Evolutionary conservation across 805 yeast species (phyloP), one percentile per base, ranked within the genome.

Genomic region (Myxozyma nipponensis): DNA sequence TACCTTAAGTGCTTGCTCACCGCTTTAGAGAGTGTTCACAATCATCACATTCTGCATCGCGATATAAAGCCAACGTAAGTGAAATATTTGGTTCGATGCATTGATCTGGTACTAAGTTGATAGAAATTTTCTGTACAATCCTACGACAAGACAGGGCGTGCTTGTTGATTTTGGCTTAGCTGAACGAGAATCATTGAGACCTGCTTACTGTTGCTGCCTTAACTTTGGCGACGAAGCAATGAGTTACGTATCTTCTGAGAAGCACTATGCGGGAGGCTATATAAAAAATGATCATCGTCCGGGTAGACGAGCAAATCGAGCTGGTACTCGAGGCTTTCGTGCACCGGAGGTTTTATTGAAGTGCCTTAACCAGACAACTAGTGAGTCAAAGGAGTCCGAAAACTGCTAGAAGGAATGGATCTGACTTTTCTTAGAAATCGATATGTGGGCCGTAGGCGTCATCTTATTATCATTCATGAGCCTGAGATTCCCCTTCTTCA

Each of bases 251-350:
- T 50, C 61, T 39, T 58, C 66, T 18, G 62, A 62, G 36, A 59
- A 57, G 17, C 58, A 50, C 68, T 42, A 64, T 3, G 76, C 75
- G 10, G 73, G 76, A 67, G 91, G 96, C 1, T 88, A 86, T 63
- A 84, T 89, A 7, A 88, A 87, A 64, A 86, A 86, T 61, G 98
- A 93, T 69, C 79, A 79, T 44, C 75, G 60, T 32, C 85, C 95
- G 0, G 86, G 93, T 1, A 77, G 95, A 62, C 77, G 98, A 50
- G 98, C 98, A 0, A 93, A 93, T 63, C 81, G 98, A 61, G 98
- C 98, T 17, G 97, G 97, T 6, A 89, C 97, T 1, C 75, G 97
- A 60, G 97, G 97, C 0, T 89, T 89, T 63, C 75, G 97, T 59
- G 96, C 97, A 0, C 96, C 96, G 0, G 97, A 89, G 65, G 96